Base-by-base conservation (phyloP, 805 yeast species). In the Cyberlindnera japonica region DNA sequence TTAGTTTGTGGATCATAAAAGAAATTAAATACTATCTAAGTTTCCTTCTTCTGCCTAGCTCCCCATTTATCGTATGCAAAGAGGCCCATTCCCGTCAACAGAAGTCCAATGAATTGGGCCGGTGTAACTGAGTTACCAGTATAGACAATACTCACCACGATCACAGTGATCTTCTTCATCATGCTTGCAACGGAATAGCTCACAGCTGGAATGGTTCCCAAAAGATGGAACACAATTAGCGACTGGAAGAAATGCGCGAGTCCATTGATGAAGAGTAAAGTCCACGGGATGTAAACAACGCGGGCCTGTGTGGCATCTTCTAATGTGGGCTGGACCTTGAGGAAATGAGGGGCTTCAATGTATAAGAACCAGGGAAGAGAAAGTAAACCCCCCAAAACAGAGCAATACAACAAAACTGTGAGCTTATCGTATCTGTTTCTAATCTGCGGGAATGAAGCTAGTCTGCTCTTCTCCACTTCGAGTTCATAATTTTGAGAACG, bases 111-210 rank as follows among this genome's bases (percentile, higher is more conserved):
- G 4, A 62, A 35, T 54, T 81, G 86, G 3, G 38, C 33, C 1
- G 62, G 37, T 2, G 76, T 64, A n/a, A 79, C 61, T 14, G 55
- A 50, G 17, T 70, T 72, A 19, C 81, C 81, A 26, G 71, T 73
- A 69, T 73, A 75, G 29, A 83, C 43, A 66, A 90, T 84, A 52
- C 95, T 85, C 1, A 82, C 81, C 2, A 83, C 72, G 31, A 89
- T 88, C 22, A 89, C 77, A 1, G 86, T 83, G n/a, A 89, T 83
- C 54, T 95, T 77, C 64, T 89, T 89, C 77, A 89, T 75, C 75
- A 89, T 74, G 31, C 86, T 79, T 3, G 96, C 95, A 42, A 89
- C 81, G 2, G 95, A 83, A 62, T 87, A 89, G 3, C 93, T 77
- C 11, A 89, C 80, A 0, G 96, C 86, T 3, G 95, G 84, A 6